Percentiles rank a stretch among this genome's conserved stretches.
These are phyloP conservation scores for Sideroxylon spinosum DNA, from an alignment of 179 eudicot species.

Conservation along the genomic window DNA sequence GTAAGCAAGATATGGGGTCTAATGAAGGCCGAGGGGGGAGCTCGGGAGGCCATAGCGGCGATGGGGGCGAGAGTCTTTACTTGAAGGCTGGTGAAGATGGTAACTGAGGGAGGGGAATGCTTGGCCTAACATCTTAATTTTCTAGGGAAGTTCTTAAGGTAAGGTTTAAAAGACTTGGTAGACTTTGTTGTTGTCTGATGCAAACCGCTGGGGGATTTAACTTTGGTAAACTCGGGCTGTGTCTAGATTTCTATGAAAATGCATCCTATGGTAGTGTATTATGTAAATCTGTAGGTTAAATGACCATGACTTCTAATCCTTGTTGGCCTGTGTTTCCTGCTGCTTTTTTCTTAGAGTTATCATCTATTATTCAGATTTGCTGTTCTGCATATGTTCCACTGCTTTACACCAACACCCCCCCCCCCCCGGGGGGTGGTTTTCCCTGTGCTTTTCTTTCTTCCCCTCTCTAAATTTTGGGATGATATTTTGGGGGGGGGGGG, in stretches of 20 bases:
- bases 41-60: constrained; percentile 31
- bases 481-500: too few species aligned
- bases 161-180: not conserved
- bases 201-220: not conserved
- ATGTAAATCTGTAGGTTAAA: constrained; percentile 17
- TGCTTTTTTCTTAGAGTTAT: not conserved
- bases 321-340: not conserved
- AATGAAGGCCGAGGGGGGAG: constrained; percentile 37
- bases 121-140: constrained; percentile 4
- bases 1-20: constrained; percentile 39
- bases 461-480: too few species aligned
- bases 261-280: constrained; percentile 14
- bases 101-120: constrained; percentile 16
- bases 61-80: constrained; percentile 27
- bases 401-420: too few species aligned
- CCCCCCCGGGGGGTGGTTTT: too few species aligned
- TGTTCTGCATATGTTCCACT: not conserved
- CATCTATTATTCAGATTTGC: not conserved
- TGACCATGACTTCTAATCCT: not conserved
- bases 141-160: not conserved
- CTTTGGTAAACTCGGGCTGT: not conserved
- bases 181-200: not conserved
- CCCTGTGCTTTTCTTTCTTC: too few species aligned
- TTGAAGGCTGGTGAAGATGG: constrained; percentile 31
- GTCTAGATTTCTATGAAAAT: not conserved